Base-by-base conservation (phyloP, 2,329 filamentous ascomycete genomes). In the Endoconidiophora laricicola region DNA sequence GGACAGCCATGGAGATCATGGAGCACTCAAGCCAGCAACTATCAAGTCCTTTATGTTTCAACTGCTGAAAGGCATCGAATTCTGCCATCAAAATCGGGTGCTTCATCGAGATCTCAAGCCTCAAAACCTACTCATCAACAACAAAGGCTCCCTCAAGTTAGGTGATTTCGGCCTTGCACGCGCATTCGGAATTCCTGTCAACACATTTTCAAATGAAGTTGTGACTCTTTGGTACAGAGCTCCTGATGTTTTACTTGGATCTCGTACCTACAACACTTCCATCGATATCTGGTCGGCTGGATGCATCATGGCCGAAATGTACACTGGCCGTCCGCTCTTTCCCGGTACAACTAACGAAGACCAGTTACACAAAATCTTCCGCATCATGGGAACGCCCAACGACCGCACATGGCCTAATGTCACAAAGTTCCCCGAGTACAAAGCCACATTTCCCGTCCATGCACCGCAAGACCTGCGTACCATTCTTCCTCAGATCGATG, bases 1-100 rank as follows among this genome's bases (percentile, higher is more conserved):
- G 91, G 91, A 98, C 64, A 85, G 81, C 5, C 76, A 87, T 52
- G 87, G 88, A 60, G 86, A 95, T 58, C 77, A 87, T 48, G 90
- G 91, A 54, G 86, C 87, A 45, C 73, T 98, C 50, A 88, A 94
- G 63, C 84, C 86, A 38, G 69, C 76, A 50, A 91, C 86, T 50
- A 95, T 98, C 75, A 96, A 96, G 69, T 93, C 86, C 22, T 98
- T 96, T 74, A 96, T 96, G 90, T 91, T 90, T 68, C 91, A 98
- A 69, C 78, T 98, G 29, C 78, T 96, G 55, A 81, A 86, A 60
- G 91, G 91, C 50, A 95, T 96, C 60, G 88, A 91, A 55, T 98
- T 96, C 63, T 98, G 91, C 69, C 91, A 98, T 68, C 86, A 94
- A 59, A 96, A 96, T 65, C 78, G 91, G 53, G 91, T 98, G 29